Evolutionary conservation across 176 grass and related monocot genomes (phyloP).

Genomic region (Elaeis guineensis): DNA sequence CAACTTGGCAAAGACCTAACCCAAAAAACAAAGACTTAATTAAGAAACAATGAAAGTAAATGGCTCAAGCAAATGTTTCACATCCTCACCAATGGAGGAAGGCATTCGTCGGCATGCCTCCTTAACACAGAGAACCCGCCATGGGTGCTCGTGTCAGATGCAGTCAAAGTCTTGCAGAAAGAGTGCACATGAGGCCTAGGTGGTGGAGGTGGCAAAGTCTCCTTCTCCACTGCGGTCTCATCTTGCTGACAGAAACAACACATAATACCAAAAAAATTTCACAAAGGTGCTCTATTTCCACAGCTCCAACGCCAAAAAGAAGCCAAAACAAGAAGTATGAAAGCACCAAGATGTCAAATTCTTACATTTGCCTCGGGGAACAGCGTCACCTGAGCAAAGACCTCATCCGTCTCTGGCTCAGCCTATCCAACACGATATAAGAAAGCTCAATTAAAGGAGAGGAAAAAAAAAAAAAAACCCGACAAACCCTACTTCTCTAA

Average conservation of each 20-base stretch:
- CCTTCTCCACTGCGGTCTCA: conserved; percentile 35
- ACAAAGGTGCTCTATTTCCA: conserved; percentile 7
- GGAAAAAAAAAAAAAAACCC: neutral
- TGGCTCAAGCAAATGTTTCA: neutral
- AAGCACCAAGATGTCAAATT: neutral
- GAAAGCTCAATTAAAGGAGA: too few relatives aligned
- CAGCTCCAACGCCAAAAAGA: neutral
- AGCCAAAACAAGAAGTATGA: neutral
- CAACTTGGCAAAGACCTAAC: neutral
- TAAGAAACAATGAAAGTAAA: neutral
- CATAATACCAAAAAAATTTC: neutral
- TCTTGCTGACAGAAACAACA: conserved; percentile 28
- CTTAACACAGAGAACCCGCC: conserved; percentile 91
- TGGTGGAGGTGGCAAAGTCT: conserved; percentile 1
- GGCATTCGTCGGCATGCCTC: conserved; percentile 84
- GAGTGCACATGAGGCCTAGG: conserved; percentile 46
- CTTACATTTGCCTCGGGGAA: conserved; percentile 66
- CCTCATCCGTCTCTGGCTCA: conserved; percentile 77
- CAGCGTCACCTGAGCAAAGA: conserved; percentile 84
- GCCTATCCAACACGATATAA: conserved; percentile 37
- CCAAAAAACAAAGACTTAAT: neutral
- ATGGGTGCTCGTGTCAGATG: conserved; percentile 88
- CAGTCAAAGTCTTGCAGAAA: conserved; percentile 87
- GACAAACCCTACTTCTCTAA: neutral
- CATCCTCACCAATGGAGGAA: conserved; percentile 55